Evolutionary conservation across 1,139 yeast species (phyloP).

Genomic region (Fermentozyma sake): DNA sequence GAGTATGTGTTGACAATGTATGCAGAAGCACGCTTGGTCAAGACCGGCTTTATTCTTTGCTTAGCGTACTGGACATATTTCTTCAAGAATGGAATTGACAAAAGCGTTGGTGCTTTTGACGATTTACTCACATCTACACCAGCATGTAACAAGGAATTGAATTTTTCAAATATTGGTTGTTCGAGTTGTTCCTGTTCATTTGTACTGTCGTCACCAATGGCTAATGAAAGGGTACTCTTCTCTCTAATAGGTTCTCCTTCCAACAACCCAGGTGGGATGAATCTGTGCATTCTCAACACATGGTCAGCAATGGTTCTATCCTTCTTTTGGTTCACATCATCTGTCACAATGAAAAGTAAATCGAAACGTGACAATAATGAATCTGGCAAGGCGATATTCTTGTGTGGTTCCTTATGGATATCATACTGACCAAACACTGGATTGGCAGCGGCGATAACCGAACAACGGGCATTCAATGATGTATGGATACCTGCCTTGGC

Average conservation of each 20-base stretch:
- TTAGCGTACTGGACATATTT: conserved; percentile 94
- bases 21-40: conserved; percentile 75
- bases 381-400: conserved; percentile 95
- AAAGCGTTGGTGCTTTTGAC: conserved; percentile 54
- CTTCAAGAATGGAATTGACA: conserved; percentile 81
- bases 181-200: conserved; percentile 46
- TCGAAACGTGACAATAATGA: conserved; percentile 96
- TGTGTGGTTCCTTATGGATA: conserved; percentile 93
- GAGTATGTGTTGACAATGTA: conserved; percentile 79
- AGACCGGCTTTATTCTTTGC: conserved; percentile 77
- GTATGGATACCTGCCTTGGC: conserved; percentile 99
- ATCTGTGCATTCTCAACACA: conserved; percentile 91
- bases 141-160: conserved; percentile 77
- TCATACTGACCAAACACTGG: conserved; percentile 98
- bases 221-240: conserved; percentile 59
- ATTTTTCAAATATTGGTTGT: conserved; percentile 72
- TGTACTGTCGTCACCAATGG: conserved; percentile 70
- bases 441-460: conserved; percentile 97
- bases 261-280: conserved; percentile 77
- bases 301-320: conserved; percentile 92
- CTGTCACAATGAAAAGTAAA: conserved; percentile 91
- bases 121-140: conserved; percentile 50
- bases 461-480: conserved; percentile 92
- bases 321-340: conserved; percentile 80
- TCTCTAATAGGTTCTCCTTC: conserved; percentile 97